phyloP scores from a whole-genome alignment of 208 protist species.

The Herpetomonas samuelpessoai region DNA sequence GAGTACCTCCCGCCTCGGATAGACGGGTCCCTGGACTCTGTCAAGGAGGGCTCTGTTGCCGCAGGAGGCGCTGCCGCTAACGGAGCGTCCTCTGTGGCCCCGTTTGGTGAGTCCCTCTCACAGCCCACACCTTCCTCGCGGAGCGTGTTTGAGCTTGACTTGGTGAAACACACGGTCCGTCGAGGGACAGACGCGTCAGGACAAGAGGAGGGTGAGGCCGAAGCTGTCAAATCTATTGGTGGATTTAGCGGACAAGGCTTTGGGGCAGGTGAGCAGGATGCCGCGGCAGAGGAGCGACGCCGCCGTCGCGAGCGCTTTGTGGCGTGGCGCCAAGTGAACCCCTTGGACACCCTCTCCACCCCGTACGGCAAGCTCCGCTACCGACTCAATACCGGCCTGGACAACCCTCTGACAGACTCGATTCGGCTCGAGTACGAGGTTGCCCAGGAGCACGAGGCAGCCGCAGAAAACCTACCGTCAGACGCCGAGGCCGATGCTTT shows the following conservation, averaged over 20 bases:
- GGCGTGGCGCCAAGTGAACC: constrained; percentile 44
- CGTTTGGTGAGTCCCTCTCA: no score
- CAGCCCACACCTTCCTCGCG: not conserved
- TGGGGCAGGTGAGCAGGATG: no score
- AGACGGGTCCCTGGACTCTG: no score
- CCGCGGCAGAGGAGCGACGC: constrained; percentile 10
- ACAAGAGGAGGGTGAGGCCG: not conserved
- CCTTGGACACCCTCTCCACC: constrained; percentile 13
- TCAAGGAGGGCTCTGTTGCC: no score
- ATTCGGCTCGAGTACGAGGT: constrained; percentile 29
- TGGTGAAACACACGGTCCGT: not conserved
- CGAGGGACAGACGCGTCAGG: not conserved
- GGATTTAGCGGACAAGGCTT: no score
- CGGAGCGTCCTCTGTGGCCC: no score
- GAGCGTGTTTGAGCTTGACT: not conserved
- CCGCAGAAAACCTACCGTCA: not conserved
- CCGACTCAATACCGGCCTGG: constrained; percentile 73
- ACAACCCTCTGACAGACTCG: constrained; percentile 30
- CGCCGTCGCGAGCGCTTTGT: constrained; percentile 50
- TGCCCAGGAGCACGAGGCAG: constrained; percentile 1
- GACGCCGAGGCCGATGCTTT: constrained; percentile 11
- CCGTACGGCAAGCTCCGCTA: constrained; percentile 41
- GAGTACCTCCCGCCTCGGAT: not conserved
- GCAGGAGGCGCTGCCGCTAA: no score
- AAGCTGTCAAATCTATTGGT: no score